Percentiles rank a stretch among this genome's conserved stretches.
phyloP scores from a whole-genome alignment of 148 eudicot species.

The Selenicereus undatus region DNA sequence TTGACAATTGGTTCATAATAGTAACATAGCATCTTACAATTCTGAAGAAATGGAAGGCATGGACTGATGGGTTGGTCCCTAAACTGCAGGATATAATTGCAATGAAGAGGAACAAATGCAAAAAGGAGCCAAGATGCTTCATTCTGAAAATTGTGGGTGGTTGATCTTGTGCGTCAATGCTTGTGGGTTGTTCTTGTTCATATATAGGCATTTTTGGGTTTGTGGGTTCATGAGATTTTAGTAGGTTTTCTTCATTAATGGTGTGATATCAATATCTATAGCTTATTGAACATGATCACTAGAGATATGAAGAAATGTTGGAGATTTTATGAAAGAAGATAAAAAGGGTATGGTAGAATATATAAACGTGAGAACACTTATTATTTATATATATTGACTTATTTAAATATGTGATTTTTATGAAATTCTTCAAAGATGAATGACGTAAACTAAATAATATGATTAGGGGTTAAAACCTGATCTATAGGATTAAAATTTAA shows the following conservation, averaged over 20 bases:
- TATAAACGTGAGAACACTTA: too few species aligned
- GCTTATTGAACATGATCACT: too few species aligned
- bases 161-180: not conserved
- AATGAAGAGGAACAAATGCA: not conserved
- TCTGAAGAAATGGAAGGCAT: conserved; percentile 11
- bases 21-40: not conserved
- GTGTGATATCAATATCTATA: not conserved
- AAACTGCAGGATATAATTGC: not conserved
- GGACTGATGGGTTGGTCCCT: not conserved
- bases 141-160: not conserved
- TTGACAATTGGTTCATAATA: conserved; percentile 5
- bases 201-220: not conserved
- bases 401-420: too few species aligned
- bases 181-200: not conserved
- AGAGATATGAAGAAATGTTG: too few species aligned
- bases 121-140: not conserved
- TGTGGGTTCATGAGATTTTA: too few species aligned
- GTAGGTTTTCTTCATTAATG: not conserved
- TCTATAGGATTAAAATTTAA: too few species aligned
- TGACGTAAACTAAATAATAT: too few species aligned
- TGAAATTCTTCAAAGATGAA: too few species aligned
- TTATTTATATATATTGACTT: too few species aligned
- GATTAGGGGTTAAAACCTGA: too few species aligned
- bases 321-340: too few species aligned
- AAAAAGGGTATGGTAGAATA: too few species aligned